Conservation (phyloP, 2,329 filamentous ascomycete species). For the Phyllosticta capitalensis region DNA sequence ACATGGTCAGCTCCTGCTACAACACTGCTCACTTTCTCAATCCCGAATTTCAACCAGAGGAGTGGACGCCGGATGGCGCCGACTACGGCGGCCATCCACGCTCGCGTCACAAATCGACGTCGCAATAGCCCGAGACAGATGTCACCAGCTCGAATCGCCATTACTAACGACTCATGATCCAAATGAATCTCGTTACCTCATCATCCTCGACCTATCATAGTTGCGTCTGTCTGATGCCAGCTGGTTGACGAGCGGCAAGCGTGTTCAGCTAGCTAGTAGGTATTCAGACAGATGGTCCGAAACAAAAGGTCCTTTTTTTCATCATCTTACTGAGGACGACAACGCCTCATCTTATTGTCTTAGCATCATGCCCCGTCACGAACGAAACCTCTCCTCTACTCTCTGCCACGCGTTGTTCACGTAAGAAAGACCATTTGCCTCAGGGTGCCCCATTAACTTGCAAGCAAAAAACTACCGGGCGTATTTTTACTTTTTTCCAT, state of each 20-base stretch:
- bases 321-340: slow-evolving; percentile 2
- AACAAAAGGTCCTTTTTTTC: slow-evolving; percentile 2
- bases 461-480: neutral
- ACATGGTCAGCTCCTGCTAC: slow-evolving; percentile 36
- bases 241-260: neutral
- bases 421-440: slow-evolving; percentile 11
- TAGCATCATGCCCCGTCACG: slow-evolving; percentile 11
- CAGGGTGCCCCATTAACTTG: slow-evolving; percentile 8
- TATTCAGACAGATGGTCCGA: neutral
- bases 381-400: neutral
- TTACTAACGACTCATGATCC: neutral
- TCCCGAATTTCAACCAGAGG: slow-evolving; percentile 43
- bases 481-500: slow-evolving; percentile 7
- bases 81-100: slow-evolving; percentile 29
- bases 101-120: slow-evolving; percentile 27
- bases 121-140: slow-evolving; percentile 5
- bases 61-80: slow-evolving; percentile 41
- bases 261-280: neutral
- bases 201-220: slow-evolving; percentile 1
- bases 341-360: slow-evolving; percentile 1
- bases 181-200: neutral
- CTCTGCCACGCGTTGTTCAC: neutral
- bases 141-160: neutral
- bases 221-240: neutral
- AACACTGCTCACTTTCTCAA: slow-evolving; percentile 44